Conservation (phyloP, 805 yeast genomes). For the Teunomyces tritomae region DNA sequence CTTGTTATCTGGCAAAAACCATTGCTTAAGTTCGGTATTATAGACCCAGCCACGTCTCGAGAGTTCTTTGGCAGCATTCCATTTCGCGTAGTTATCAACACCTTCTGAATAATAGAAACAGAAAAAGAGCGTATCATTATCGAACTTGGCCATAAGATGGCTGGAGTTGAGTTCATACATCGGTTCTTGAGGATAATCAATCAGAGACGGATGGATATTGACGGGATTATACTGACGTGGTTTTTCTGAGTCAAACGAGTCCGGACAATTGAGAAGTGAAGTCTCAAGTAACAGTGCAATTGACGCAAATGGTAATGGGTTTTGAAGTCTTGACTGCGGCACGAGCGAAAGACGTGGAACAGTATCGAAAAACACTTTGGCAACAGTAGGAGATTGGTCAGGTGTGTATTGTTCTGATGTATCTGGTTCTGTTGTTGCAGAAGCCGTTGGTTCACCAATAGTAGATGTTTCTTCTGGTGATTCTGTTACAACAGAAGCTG, state of each 20-base stretch:
- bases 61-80: slow-evolving; percentile 75
- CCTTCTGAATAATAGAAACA: slow-evolving; percentile 77
- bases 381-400: slow-evolving; percentile 3
- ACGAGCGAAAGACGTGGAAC: slow-evolving; percentile 24
- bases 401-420: background rate
- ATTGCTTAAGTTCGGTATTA: slow-evolving; percentile 68
- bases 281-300: slow-evolving; percentile 65
- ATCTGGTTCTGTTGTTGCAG: background rate
- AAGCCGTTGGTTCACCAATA: background rate
- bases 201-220: slow-evolving; percentile 85
- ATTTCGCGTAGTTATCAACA: slow-evolving; percentile 32
- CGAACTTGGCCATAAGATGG: slow-evolving; percentile 64
- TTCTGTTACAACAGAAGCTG: background rate
- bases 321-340: slow-evolving; percentile 42
- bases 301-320: slow-evolving; percentile 53
- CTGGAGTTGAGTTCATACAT: slow-evolving; percentile 63
- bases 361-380: slow-evolving; percentile 20
- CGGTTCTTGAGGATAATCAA: slow-evolving; percentile 87
- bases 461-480: too few relatives aligned
- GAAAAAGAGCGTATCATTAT: slow-evolving; percentile 84
- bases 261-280: slow-evolving; percentile 87
- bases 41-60: slow-evolving; percentile 77
- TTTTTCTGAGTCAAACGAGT: slow-evolving; percentile 83
- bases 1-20: slow-evolving; percentile 74
- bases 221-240: slow-evolving; percentile 76